Conservation (phyloP, 176 grass and related monocot genomes). For the Triticum dicoccoides region DNA sequence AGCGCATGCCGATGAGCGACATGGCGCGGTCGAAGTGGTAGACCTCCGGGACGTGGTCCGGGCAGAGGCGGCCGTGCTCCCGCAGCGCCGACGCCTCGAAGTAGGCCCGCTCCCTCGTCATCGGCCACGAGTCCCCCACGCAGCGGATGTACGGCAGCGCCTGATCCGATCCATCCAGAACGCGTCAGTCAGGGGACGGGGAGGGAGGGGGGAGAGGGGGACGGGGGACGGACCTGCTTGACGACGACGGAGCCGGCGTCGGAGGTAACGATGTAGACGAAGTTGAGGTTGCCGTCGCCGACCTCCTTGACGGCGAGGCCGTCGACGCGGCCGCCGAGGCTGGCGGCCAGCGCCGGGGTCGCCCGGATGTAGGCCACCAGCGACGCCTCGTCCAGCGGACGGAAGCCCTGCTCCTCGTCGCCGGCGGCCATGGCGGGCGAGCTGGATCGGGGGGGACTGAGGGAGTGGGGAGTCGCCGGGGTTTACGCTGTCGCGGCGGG, state of each 20-base stretch:
- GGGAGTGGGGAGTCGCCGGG: not conserved
- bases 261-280: conserved; percentile 88
- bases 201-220: not conserved
- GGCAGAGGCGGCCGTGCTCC: conserved; percentile 68
- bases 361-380: conserved; percentile 80
- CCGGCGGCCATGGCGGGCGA: conserved; percentile 28
- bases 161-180: conserved; percentile 19
- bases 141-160: conserved; percentile 85
- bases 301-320: conserved; percentile 69
- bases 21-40: conserved; percentile 88
- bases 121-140: conserved; percentile 79
- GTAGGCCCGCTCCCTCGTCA: conserved; percentile 89
- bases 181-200: not conserved
- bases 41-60: conserved; percentile 77
- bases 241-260: conserved; percentile 66
- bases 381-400: conserved; percentile 64
- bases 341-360: conserved; percentile 55
- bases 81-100: conserved; percentile 71
- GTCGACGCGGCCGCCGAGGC: conserved; percentile 46
- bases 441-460: not conserved
- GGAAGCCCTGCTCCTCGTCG: conserved; percentile 42
- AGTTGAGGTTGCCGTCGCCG: conserved; percentile 98
- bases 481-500: not conserved
- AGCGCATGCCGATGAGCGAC: conserved; percentile 91
- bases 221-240: conserved; percentile 55